Evolutionary conservation across 2,329 filamentous ascomycete species (phyloP), one percentile per base, ranked within the genome.

Genomic region (Ascosphaera aggregata): DNA sequence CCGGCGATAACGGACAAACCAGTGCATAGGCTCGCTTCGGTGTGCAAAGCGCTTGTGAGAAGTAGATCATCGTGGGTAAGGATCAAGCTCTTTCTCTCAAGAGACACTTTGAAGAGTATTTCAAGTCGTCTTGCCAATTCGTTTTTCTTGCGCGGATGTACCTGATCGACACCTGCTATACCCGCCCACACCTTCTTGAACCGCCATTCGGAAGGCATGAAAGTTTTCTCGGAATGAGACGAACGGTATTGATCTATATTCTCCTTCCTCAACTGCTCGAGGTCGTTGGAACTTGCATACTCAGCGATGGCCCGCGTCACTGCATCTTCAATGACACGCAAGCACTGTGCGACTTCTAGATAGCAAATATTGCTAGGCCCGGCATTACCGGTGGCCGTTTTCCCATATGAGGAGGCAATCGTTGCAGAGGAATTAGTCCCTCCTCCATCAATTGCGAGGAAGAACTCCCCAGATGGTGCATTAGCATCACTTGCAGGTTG

Each of bases 101-200:
- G 8, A 1, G 39, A 17, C 4, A 57, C 39, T 0, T 47, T 48
- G 15, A 61, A 51, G 4, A 52, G 43, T 16, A 45, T 37, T 2
- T 43, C 46, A 2, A 62, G 40, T 1, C 44, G 49, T 2, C 22
- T 27, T 11, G 22, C 22, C 5, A 27, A 11, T 7, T 27, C 22
- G 11, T 27, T 27, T 27, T 72, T 76, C 45, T 76, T 74, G 40
- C 81, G 77, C 47, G 89, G 59, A 50, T 70, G 79, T 54, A 92
- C 74, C 57, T 82, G 76, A 3, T 66, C 59, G 39, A 70, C 84
- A 35, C 73, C 81, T 9, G 70, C 61, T 15, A 80, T 64, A 11
- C 66, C 77, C 39, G 64, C 22, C 22, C 22, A 27, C 11, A 27
- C 22, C 11, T 27, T 27, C 11, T 11, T 27, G 22, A 27, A 27